phyloP scores from a whole-genome alignment of 306 rosid species.

The Ammopiptanthus mongolicus region DNA sequence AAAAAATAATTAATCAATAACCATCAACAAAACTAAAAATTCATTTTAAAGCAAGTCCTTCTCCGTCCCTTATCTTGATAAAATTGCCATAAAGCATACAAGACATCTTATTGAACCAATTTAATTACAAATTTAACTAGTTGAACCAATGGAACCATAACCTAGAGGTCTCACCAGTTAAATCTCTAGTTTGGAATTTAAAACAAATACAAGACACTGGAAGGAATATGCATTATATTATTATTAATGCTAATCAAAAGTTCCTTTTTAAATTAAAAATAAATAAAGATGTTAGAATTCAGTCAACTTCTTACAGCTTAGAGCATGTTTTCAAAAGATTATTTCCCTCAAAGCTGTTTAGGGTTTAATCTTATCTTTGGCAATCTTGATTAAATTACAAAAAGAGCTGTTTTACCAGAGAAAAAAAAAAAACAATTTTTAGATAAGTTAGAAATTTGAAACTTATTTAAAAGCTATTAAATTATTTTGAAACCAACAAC shows the following conservation, averaged over 20 bases:
- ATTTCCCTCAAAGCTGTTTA: no score
- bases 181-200: no score
- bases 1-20: not conserved
- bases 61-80: not conserved
- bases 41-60: not conserved
- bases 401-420: no score
- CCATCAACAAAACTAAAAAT: not conserved
- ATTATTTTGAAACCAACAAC: no score
- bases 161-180: no score
- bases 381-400: no score
- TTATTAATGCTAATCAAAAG: conserved; percentile 2
- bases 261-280: not conserved
- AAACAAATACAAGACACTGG: not conserved
- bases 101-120: conserved; percentile 1
- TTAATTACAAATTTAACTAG: no score
- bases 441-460: no score
- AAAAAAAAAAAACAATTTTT: no score
- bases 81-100: not conserved
- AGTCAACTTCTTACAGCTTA: not conserved
- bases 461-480: no score
- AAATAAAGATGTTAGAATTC: not conserved
- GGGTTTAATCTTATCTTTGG: no score
- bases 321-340: not conserved
- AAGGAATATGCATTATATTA: conserved; percentile 6
- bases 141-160: no score